These are phyloP conservation scores for Alternaria viburni DNA, from an alignment of 2,329 filamentous ascomycete species.

Conservation along the genomic window DNA sequence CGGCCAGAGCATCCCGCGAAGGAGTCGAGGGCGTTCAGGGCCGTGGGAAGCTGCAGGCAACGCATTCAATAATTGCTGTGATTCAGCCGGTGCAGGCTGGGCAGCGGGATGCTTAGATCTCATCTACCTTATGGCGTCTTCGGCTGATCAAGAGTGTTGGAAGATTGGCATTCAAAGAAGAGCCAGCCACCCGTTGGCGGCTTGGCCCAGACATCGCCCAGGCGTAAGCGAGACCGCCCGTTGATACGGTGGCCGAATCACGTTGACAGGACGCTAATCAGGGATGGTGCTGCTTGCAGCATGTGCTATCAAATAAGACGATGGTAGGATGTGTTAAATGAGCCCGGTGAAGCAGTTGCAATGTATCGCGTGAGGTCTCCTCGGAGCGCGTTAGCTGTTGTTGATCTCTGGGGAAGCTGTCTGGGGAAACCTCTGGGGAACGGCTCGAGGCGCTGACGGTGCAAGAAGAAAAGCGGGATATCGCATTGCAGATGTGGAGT, in stretches of 20 bases:
- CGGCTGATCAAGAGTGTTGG: neutral
- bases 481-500: constrained; percentile 1
- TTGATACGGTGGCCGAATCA: neutral
- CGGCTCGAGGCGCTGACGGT: constrained; percentile 8
- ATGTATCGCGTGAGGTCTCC: constrained; percentile 5
- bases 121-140: neutral
- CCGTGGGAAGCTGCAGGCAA: neutral
- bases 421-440: constrained; percentile 8
- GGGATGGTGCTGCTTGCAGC: neutral
- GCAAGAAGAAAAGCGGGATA: constrained; percentile 4
- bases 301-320: constrained; percentile 1
- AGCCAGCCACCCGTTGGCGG: constrained; percentile 7
- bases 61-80: constrained; percentile 3
- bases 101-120: neutral
- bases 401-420: constrained; percentile 3
- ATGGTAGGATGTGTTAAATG: neutral
- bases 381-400: constrained; percentile 2
- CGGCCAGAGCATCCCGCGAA: constrained; percentile 3
- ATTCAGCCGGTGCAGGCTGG: constrained; percentile 6
- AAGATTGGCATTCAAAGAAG: constrained; percentile 5
- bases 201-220: constrained; percentile 6
- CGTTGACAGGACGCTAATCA: constrained; percentile 4
- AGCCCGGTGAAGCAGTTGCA: neutral
- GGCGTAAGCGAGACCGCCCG: constrained; percentile 9
- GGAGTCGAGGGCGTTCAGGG: neutral